Evolutionary conservation across 345 rosid genomes (phyloP).

Genomic region (Noccaea caerulescens): DNA sequence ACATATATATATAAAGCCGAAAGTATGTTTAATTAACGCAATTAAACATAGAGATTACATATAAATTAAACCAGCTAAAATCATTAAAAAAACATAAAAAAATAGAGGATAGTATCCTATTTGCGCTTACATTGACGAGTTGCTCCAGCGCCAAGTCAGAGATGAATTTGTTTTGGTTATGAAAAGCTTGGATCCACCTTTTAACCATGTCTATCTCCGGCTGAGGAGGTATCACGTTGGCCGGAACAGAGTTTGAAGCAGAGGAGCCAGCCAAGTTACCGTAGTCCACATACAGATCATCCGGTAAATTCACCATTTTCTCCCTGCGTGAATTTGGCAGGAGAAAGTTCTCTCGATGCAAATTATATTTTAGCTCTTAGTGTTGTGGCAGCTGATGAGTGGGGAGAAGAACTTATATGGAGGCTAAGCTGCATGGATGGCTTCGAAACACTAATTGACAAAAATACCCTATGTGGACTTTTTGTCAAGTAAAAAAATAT

Average conservation of each 20-base stretch:
- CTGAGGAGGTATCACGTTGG: neutral
- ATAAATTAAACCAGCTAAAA: slow-evolving; percentile 4
- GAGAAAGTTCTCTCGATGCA: neutral
- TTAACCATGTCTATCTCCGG: neutral
- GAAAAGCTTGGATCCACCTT: slow-evolving; percentile 45
- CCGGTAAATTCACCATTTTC: slow-evolving; percentile 36
- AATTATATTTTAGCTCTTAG: neutral
- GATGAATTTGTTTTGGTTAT: neutral
- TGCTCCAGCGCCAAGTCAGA: slow-evolving; percentile 41
- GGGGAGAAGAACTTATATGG: slow-evolving; percentile 30
- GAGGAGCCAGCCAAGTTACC: neutral
- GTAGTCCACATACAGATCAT: slow-evolving; percentile 37
- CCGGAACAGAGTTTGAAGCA: neutral
- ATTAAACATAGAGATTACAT: neutral
- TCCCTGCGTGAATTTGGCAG: neutral
- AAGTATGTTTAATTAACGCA: neutral
- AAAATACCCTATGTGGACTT: neutral
- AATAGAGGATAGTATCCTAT: neutral
- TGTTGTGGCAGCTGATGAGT: slow-evolving; percentile 31
- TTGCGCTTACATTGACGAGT: slow-evolving; percentile 41
- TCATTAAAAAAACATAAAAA: neutral
- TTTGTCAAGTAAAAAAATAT: neutral
- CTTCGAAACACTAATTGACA: neutral
- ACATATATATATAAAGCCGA: neutral
- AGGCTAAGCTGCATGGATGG: slow-evolving; percentile 18